phyloP scores from a whole-genome alignment of 305 asterid species.

The Solanum chacoense region DNA sequence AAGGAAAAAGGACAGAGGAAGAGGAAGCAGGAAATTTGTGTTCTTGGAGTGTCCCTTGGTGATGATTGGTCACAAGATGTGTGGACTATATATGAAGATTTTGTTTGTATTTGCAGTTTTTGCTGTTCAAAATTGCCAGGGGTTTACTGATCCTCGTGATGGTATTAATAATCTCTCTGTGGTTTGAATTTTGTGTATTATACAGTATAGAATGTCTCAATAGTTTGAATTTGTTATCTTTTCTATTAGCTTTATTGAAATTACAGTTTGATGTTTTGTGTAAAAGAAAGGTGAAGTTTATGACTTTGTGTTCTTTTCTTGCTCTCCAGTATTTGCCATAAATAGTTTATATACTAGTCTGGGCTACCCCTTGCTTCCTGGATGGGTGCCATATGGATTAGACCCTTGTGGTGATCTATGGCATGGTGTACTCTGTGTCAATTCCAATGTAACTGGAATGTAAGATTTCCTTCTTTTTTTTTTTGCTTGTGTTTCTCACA shows the following conservation, averaged over 20 bases:
- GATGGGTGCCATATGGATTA: slow-evolving; percentile 74
- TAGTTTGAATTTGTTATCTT: background rate
- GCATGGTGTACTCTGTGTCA: slow-evolving; percentile 90
- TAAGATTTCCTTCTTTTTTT: slow-evolving; percentile 15
- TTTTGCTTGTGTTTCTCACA: background rate
- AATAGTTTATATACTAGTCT: slow-evolving; percentile 55
- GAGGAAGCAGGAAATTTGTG: background rate
- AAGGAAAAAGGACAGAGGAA: background rate
- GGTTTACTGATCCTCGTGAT: slow-evolving; percentile 74
- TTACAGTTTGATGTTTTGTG: background rate
- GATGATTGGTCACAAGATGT: slow-evolving; percentile 36
- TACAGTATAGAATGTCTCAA: background rate
- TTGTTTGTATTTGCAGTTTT: slow-evolving; percentile 26
- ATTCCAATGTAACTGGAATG: slow-evolving; percentile 62
- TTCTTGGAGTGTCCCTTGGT: slow-evolving; percentile 13
- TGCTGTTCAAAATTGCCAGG: slow-evolving; percentile 30
- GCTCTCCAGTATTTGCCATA: slow-evolving; percentile 60
- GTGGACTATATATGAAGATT: slow-evolving; percentile 24
- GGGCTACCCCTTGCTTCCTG: slow-evolving; percentile 58
- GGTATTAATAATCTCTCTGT: slow-evolving; percentile 27
- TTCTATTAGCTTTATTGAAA: background rate
- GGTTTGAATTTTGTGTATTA: background rate
- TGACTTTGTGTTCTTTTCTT: background rate
- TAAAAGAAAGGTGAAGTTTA: background rate
- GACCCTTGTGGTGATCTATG: slow-evolving; percentile 87